phyloP scores from a whole-genome alignment of 192 early-diverging fungal species.

The Backusella liffmaniae region DNA sequence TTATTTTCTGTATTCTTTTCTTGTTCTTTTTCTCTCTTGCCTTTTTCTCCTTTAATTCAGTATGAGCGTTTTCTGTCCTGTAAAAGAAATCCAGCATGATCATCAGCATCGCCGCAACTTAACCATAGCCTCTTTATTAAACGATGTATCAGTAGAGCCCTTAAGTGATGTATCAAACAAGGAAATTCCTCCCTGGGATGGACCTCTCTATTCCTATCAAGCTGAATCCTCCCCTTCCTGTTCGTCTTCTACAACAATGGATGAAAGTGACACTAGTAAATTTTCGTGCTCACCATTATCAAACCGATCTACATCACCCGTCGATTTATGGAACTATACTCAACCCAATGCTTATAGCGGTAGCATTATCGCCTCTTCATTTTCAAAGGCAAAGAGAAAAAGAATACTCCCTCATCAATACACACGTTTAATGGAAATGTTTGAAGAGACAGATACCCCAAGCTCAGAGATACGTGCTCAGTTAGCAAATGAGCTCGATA shows the following conservation, averaged over 20 bases:
- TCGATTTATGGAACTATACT: background rate
- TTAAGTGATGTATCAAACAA: background rate
- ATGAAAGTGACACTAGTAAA: background rate
- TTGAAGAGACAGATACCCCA: constrained; percentile 74
- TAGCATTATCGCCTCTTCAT: background rate
- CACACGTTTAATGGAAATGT: constrained; percentile 62
- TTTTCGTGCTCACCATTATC: background rate
- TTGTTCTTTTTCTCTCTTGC: background rate
- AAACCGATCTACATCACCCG: background rate
- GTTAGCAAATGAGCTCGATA: constrained; percentile 66
- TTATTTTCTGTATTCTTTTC: background rate
- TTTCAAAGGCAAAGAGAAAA: constrained; percentile 69
- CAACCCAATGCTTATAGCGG: background rate
- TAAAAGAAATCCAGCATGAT: background rate
- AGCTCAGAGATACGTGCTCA: constrained; percentile 70
- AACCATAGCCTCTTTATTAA: background rate
- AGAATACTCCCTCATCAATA: constrained; percentile 72
- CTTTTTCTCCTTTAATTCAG: background rate
- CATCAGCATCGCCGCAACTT: background rate
- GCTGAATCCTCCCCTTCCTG: background rate
- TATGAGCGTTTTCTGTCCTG: background rate
- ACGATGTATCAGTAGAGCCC: background rate
- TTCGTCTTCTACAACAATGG: background rate
- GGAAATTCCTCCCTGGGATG: background rate
- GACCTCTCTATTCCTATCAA: background rate